Percentiles rank a stretch among this genome's conserved stretches.
These are phyloP conservation scores for Xylariales sp. DNA, from an alignment of 2,329 filamentous ascomycete genomes.

Conservation along the genomic window DNA sequence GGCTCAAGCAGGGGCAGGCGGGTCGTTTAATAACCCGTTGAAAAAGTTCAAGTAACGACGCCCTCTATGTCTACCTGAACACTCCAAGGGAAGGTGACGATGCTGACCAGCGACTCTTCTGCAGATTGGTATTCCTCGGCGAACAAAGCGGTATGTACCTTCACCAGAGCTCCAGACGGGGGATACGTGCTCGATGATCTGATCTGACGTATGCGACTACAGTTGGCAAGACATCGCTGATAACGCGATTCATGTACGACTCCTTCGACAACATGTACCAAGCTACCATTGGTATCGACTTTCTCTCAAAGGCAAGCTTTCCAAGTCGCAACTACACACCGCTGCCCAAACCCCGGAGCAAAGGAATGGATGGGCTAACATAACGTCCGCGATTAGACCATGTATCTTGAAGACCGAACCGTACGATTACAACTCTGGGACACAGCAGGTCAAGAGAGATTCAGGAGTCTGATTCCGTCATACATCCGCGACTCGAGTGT, in stretches of 20 bases:
- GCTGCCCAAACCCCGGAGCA: background rate
- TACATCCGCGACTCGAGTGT: slow-evolving; percentile 98
- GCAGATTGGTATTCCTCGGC: slow-evolving; percentile 90
- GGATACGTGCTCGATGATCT: slow-evolving; percentile 1
- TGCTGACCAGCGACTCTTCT: slow-evolving; percentile 6
- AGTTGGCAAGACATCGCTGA: slow-evolving; percentile 98
- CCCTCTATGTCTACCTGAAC: slow-evolving; percentile 13
- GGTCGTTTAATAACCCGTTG: slow-evolving; percentile 95
- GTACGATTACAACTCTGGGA: slow-evolving; percentile 98
- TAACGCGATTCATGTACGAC: slow-evolving; percentile 99
- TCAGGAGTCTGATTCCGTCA: slow-evolving; percentile 92
- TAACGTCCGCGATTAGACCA: slow-evolving; percentile 57
- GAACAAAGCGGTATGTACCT: slow-evolving; percentile 86
- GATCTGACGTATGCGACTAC: slow-evolving; percentile 14
- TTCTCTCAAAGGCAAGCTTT: slow-evolving; percentile 80
- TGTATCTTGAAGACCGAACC: slow-evolving; percentile 98
- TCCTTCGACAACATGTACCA: slow-evolving; percentile 99
- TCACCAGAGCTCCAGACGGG: background rate
- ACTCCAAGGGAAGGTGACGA: background rate
- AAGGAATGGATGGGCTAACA: slow-evolving; percentile 7
- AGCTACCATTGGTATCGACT: slow-evolving; percentile 98
- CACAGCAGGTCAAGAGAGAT: slow-evolving; percentile 94
- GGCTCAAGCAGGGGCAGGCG: slow-evolving; percentile 68
- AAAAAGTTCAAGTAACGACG: slow-evolving; percentile 95
- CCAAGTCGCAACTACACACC: slow-evolving; percentile 4